Base-by-base conservation (phyloP, 2,329 filamentous ascomycete genomes). In the Tolypocladium capitatum region DNA sequence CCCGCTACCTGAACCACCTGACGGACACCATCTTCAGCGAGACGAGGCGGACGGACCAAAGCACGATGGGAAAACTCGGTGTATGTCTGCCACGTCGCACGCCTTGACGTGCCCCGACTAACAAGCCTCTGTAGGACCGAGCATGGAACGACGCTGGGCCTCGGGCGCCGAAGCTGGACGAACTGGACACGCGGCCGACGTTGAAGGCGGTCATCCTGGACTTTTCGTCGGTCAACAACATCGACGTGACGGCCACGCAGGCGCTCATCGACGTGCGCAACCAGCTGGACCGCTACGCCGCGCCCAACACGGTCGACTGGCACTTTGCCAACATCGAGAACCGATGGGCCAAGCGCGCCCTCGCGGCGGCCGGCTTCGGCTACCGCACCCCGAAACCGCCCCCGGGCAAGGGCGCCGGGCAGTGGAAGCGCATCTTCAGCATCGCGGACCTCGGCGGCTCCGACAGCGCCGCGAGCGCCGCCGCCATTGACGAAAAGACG, bases 361-460 rank as follows among this genome's bases (percentile, higher is more conserved):
- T 80, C 2, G 68, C 69, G 1, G 70, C 70, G 6, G 74, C 73
- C 4, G 75, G 75, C 1, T 78, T 79, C 51, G 76, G 75, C 9
- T 66, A 60, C 56, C 61, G 60, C 11, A 63, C 63, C 6, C 67
- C 56, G 10, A 56, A 32, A 48, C 58, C 47, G 13, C 52, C n/a
- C 38, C 48, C 41, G 18, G 55, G 49, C 32, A 51, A 53, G 47
- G 52, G 52, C 14, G 46, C 59, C 2, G 59, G 58, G 16, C 56
- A 63, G 20, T 67, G 63, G 64, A 90, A 88, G 66, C 86, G 88
- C 21, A 90, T 97, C 56, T 97, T 96, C 74, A 88, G 81, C 60
- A 90, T 97, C 32, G 87, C 91, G 1, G 88, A 95, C 59, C 80
- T 94, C 46, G 81, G 87, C 50, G 84, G 89, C 10, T 69, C 71